phyloP scores from a whole-genome alignment of 345 rosid genomes.

The Citropsis articulata region DNA sequence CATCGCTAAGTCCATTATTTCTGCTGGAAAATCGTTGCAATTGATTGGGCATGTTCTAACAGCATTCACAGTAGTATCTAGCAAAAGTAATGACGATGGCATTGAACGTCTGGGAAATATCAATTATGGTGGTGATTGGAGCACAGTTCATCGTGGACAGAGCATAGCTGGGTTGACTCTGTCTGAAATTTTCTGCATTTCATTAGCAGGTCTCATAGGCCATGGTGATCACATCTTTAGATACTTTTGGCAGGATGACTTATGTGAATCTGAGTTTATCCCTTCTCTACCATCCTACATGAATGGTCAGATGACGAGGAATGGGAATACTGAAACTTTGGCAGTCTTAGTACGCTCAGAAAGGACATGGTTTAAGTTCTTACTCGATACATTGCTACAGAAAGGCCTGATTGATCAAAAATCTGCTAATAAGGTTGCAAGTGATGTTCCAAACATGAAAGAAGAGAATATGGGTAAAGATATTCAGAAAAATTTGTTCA shows the following conservation, averaged over 20 bases:
- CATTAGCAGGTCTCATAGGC: conserved; percentile 79
- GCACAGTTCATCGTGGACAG: conserved; percentile 21
- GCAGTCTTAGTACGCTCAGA: conserved; percentile 41
- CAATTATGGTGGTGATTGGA: conserved; percentile 14
- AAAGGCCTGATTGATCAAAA: conserved; percentile 34
- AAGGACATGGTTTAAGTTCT: conserved; percentile 55
- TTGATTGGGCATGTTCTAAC: conserved; percentile 65
- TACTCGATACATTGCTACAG: conserved; percentile 43
- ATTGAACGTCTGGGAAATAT: conserved; percentile 34
- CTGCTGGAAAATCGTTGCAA: conserved; percentile 97
- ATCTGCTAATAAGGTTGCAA: conserved; percentile 28
- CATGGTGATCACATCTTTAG: conserved; percentile 66
- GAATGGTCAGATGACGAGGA: conserved; percentile 24
- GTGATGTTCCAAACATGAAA: conserved; percentile 23
- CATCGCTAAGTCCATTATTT: conserved; percentile 72
- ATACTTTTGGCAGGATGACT: conserved; percentile 49
- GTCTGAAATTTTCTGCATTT: conserved; percentile 70
- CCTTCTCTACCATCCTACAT: conserved; percentile 32
- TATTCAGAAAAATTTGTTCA: conserved; percentile 26
- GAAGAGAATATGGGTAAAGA: conserved; percentile 19
- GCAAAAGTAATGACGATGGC: conserved; percentile 27
- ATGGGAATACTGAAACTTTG: conserved; percentile 27
- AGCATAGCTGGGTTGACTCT: conserved; percentile 61
- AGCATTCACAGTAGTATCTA: conserved; percentile 33
- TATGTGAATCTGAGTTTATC: conserved; percentile 30